Base-by-base conservation (phyloP, 371 early-diverging fungal species). In the Quaeritorhiza haematococci region DNA sequence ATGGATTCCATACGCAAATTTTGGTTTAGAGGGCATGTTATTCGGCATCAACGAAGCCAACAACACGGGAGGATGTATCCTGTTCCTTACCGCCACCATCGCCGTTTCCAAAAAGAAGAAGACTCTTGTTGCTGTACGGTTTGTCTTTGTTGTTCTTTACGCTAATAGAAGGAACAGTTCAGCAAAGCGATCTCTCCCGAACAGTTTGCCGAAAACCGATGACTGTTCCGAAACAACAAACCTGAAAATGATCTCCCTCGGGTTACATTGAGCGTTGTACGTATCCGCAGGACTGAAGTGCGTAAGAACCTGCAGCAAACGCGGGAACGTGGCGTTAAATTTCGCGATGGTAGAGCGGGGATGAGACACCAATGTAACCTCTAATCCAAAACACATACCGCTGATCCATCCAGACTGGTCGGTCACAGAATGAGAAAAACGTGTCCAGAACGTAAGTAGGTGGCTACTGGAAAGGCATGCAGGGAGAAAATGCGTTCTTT, bases 81-180 rank as follows among this genome's bases (percentile, higher is more conserved):
- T 15, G 3, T 17, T 38, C 3, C 48, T 53, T 44, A 63, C 70
- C 96, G 6, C 98, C 98, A 46, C 98, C 98, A 71, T 98, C 98
- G 33, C 98, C 98, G 68, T 94, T 84, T 27, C 98, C 98, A 64
- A 86, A 96, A 1, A 93, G 82, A 45, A 92, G 63, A 23, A 97
- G 68, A 58, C 89, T 88, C 45, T 87, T 76, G 61, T 91, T 92
- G n/a, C 82, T 79, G 72, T 84, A 88, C 4, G 76, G 84, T 35
- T 86, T 77, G 59, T 96, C 94, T 50, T 81, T 80, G 71, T 96
- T 88, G 61, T 91, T 90, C 51, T 63, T 73, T 8, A 90, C 87
- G 51, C 88, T 87, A 33, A 52, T n/a, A n/a, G n/a, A n/a, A n/a
- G n/a, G n/a, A n/a, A n/a, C n/a, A n/a, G n/a, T n/a, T n/a, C n/a